Evolutionary conservation across 257 asterid genomes (phyloP), one percentile per base, ranked within the genome.

Genomic region (Fraxinus cuspidata): DNA sequence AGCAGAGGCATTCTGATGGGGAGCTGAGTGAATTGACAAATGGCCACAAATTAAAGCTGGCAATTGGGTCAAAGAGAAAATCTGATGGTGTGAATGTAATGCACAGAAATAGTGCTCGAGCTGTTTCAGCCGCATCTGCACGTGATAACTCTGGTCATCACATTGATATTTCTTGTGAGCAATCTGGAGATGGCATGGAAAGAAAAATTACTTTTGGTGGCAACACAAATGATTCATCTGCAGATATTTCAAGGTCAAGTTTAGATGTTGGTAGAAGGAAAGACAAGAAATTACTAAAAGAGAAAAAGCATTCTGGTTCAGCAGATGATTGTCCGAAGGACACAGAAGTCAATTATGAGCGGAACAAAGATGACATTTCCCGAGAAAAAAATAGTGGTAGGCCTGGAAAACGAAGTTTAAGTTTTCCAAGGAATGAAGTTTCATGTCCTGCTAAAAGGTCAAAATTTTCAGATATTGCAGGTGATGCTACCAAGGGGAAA

Each of bases 321-420:
- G 81, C 73, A 51, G 82, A 78, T 70, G 81, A 86, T 72, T 77
- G 67, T 37, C 83, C 4, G 42, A 66, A 29, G 76, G 83, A 81
- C 80, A 79, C 84, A 77, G 81, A 83, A 84, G 72, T 70, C 74
- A 78, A 84, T 32, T 42, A 28, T 64, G 83, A 81, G 82, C 80
- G 2, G 69, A 27, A 71, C n/a, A 83, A 73, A n/a, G 83, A 79
- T 76, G 58, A 68, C 51, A 78, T 77, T 56, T 73, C 87, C 44
- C 73, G 85, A 85, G 90, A 86, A 85, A 87, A 83, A 76, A 74
- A 75, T 72, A 85, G 81, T 71, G 78, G 72, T 81, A 92, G 87
- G 81, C 83, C 70, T 83, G 89, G 78, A 75, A 88, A 82, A 70
- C 86, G 78, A 75, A 80, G 64, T 72, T 80, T 72, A 73, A 80